A percentile compares a stretch with the other conserved stretches of the same genome.
phyloP scores from a whole-genome alignment of 441 rosid genomes.

The Erodium texanum region DNA sequence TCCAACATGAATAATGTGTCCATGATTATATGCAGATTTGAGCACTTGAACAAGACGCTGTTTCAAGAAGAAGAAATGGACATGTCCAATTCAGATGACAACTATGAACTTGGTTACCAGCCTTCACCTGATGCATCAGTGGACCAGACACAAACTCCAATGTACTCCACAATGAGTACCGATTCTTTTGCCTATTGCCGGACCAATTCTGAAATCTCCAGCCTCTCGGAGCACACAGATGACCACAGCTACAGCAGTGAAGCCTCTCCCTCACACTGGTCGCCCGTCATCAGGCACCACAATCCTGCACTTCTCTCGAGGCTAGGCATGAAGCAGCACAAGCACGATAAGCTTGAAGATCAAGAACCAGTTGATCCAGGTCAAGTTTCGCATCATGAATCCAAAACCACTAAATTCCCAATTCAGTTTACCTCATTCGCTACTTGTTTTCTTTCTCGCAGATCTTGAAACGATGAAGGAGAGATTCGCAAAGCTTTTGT shows the following conservation, averaged over 20 bases:
- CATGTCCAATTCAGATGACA: slow-evolving; percentile 36
- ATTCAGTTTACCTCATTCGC: neutral
- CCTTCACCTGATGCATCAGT: no score
- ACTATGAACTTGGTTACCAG: slow-evolving; percentile 23
- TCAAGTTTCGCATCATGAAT: slow-evolving; percentile 13
- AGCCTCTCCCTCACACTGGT: slow-evolving; percentile 65
- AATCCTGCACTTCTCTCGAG: slow-evolving; percentile 23
- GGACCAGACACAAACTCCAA: slow-evolving; percentile 39
- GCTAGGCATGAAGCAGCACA: slow-evolving; percentile 29
- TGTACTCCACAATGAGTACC: slow-evolving; percentile 47
- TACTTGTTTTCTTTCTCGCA: slow-evolving; percentile 11
- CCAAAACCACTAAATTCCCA: neutral
- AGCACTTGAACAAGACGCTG: slow-evolving; percentile 11
- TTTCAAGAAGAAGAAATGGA: slow-evolving; percentile 30
- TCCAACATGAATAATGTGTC: neutral
- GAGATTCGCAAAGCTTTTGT: slow-evolving; percentile 54
- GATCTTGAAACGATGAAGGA: slow-evolving; percentile 58
- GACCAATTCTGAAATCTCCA: slow-evolving; percentile 59
- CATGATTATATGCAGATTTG: slow-evolving; percentile 31
- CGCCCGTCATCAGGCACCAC: slow-evolving; percentile 23
- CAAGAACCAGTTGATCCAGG: slow-evolving; percentile 48
- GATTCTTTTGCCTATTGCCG: slow-evolving; percentile 49
- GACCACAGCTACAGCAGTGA: slow-evolving; percentile 50
- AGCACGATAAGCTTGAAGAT: slow-evolving; percentile 32
- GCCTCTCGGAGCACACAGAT: slow-evolving; percentile 48